Evolutionary conservation across 768 basidiomycete genomes (phyloP).

Genomic region (Psilocybe tampanensis): DNA sequence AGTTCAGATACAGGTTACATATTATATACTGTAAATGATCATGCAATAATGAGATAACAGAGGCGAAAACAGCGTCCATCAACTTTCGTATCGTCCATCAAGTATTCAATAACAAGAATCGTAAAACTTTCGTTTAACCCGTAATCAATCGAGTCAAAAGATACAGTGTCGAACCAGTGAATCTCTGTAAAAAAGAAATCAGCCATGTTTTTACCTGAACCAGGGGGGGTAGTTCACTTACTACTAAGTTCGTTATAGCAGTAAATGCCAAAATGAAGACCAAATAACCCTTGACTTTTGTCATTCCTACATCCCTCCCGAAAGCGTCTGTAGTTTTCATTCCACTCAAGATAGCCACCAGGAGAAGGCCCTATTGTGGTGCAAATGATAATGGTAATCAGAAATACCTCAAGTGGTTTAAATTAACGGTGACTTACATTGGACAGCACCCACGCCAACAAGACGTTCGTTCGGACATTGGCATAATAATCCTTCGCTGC

Average conservation of each 20-base stretch:
- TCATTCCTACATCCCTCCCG: slow-evolving; percentile 43
- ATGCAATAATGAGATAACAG: background rate
- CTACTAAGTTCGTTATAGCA: slow-evolving; percentile 72
- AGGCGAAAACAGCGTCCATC: background rate
- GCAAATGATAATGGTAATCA: background rate
- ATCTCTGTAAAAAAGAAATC: slow-evolving; percentile 22
- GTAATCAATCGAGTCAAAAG: slow-evolving; percentile 34
- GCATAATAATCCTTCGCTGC: slow-evolving; percentile 87
- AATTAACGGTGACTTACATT: slow-evolving; percentile 51
- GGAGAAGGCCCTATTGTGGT: slow-evolving; percentile 59
- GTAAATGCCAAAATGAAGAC: slow-evolving; percentile 82
- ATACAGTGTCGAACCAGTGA: slow-evolving; percentile 34
- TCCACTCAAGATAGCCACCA: slow-evolving; percentile 70
- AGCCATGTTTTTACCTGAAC: background rate
- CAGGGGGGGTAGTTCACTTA: slow-evolving; percentile 25
- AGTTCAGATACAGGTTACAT: no score
- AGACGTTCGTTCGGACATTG: slow-evolving; percentile 79
- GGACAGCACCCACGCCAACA: slow-evolving; percentile 82
- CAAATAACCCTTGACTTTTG: slow-evolving; percentile 73
- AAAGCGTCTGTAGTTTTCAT: slow-evolving; percentile 63
- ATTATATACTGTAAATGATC: no score
- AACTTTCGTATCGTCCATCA: background rate
- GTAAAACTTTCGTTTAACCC: slow-evolving; percentile 18
- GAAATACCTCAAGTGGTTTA: background rate
- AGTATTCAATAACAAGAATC: background rate